Evolutionary conservation across 2,329 filamentous ascomycete species (phyloP).

Genomic region (Stachybotrys chartarum): DNA sequence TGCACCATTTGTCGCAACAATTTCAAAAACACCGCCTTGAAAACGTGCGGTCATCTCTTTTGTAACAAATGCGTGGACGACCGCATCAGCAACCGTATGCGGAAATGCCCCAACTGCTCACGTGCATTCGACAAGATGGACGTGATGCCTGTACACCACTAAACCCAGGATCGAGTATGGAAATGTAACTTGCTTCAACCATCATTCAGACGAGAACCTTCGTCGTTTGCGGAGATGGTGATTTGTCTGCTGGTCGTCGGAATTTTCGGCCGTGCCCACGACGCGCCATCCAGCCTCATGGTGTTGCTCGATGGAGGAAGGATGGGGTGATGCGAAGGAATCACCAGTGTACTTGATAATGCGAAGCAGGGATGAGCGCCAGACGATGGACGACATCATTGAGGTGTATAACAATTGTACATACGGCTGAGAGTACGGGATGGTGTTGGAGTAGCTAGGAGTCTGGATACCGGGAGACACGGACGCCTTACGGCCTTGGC

Average conservation of each 20-base stretch:
- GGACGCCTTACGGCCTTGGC: not conserved
- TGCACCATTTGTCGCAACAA: conserved; percentile 90
- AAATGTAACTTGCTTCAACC: not conserved
- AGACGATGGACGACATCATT: not conserved
- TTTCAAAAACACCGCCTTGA: conserved; percentile 90
- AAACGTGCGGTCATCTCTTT: conserved; percentile 91
- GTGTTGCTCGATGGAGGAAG: not conserved
- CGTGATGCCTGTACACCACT: conserved; percentile 65
- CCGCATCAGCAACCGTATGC: conserved; percentile 78
- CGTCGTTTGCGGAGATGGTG: no score
- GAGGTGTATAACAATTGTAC: not conserved
- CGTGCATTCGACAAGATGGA: conserved; percentile 88
- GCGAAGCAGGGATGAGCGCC: not conserved
- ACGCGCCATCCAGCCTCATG: not conserved
- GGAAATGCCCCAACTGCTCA: conserved; percentile 93
- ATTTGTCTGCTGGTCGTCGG: no score
- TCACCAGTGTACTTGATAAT: not conserved
- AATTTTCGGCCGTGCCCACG: no score
- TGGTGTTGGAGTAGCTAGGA: not conserved
- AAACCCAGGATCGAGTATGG: conserved; percentile 2
- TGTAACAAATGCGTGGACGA: conserved; percentile 88
- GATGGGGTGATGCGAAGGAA: not conserved
- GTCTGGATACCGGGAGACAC: not conserved
- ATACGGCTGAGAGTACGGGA: not conserved
- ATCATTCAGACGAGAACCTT: not conserved